Evolutionary conservation across 768 basidiomycete species (phyloP), one percentile per base, ranked within the genome.

Genomic region (Podaxis pistillaris): DNA sequence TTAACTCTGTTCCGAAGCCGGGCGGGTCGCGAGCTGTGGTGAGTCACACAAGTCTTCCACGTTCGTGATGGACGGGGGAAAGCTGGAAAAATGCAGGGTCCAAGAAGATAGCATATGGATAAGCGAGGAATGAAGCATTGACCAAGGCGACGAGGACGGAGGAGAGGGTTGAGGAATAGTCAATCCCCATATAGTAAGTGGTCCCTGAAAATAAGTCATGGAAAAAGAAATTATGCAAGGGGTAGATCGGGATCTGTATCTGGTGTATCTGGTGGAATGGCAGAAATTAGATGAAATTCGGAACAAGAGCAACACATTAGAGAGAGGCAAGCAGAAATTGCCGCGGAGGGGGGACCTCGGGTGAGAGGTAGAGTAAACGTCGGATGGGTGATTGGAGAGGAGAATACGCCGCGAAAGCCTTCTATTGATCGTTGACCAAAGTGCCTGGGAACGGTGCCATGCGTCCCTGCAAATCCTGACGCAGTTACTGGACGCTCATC

Each of bases 361-460:
- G 9, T 22, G 54, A n/a, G 24, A 22, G 54, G 19, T 28, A n/a
- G 30, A 36, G n/a, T 37, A 37, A 54, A 54, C 36, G 53, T 37
- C 17, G 30, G 33, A 22, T 12, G 30, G 58, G 11, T 30, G 12
- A 24, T 40, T 38, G 58, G 58, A 22, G 47, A 26, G 46, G 38
- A 30, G 49, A 37, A 26, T 4, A 12, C 9, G 22, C 49, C 49
- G 49, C 13, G 26, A 26, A 17, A 44, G 8, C 15, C 15, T 44
- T 44, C 38, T 9, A 49, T 58, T 57, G 56, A 57, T 57, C 8
- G 56, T 57, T 26, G 17, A 58, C 13, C 28, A n/a, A n/a, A 58
- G 47, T 49, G 57, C 57, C 44, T 58, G 57, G 57, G 57, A 58
- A 50, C 7, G 28, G 9, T 11, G 17, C 47, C 6, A 30, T 28